phyloP scores from a whole-genome alignment of 1,284 basidiomycete genomes.

The Cutaneotrichosporon sp. region DNA sequence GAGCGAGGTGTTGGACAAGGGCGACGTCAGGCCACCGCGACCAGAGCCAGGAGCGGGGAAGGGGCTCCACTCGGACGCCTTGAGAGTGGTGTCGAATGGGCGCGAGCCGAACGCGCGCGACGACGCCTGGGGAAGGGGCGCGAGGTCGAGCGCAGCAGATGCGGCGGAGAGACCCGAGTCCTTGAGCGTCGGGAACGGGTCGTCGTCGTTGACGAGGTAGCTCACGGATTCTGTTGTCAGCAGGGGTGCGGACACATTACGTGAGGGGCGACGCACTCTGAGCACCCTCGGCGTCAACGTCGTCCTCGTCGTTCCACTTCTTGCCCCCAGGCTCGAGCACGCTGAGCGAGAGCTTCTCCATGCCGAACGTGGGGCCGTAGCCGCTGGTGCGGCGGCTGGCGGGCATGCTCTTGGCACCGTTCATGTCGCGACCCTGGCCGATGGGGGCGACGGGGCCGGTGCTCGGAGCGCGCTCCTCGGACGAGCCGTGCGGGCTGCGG shows the following conservation, averaged over 20 bases:
- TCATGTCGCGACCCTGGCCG: slow-evolving; percentile 37
- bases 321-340: slow-evolving; percentile 40
- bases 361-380: slow-evolving; percentile 48
- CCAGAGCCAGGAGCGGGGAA: slow-evolving; percentile 62
- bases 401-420: slow-evolving; percentile 55
- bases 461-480: slow-evolving; percentile 21
- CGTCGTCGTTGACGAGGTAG: slow-evolving; percentile 87
- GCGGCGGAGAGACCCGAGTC: slow-evolving; percentile 72
- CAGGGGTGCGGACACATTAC: not conserved
- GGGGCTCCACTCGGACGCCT: slow-evolving; percentile 90
- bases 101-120: slow-evolving; percentile 65
- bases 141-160: slow-evolving; percentile 88
- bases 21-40: slow-evolving; percentile 48
- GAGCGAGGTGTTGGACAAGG: slow-evolving; percentile 64
- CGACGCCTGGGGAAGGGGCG: slow-evolving; percentile 79
- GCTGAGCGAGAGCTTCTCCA: slow-evolving; percentile 54
- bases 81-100: slow-evolving; percentile 61
- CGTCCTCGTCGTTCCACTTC: slow-evolving; percentile 47
- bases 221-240: slow-evolving; percentile 70
- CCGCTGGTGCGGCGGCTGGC: slow-evolving; percentile 50
- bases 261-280: slow-evolving; percentile 37
- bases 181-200: slow-evolving; percentile 68
- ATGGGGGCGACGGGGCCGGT: slow-evolving; percentile 37
- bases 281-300: slow-evolving; percentile 50
- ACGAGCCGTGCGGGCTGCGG: slow-evolving; percentile 12